Conservation (phyloP, 2,329 filamentous ascomycete species). For the Diaporthe destruens region DNA sequence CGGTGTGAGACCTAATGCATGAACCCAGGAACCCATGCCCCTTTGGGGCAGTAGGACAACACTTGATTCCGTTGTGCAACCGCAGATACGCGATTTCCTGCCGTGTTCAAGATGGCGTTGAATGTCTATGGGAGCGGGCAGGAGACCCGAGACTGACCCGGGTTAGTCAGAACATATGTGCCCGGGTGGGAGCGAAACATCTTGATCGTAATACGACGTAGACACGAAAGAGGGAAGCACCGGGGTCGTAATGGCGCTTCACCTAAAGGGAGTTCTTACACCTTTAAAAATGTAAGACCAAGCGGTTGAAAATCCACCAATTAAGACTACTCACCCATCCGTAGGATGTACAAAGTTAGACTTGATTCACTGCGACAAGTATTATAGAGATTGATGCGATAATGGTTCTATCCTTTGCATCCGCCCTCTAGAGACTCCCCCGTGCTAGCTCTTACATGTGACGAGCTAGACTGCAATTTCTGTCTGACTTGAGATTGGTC, state of each 20-base stretch:
- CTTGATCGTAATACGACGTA: neutral
- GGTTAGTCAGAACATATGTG: neutral
- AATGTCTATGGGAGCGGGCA: neutral
- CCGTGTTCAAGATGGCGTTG: neutral
- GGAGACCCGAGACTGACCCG: neutral
- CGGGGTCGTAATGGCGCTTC: neutral
- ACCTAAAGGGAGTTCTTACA: neutral
- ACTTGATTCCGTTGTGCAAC: neutral
- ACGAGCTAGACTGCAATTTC: neutral
- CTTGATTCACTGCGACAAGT: neutral
- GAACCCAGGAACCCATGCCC: neutral
- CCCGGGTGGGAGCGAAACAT: neutral
- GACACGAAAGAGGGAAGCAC: neutral
- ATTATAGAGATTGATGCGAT: neutral
- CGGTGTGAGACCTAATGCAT: slow-evolving; percentile 20
- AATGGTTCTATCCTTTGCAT: neutral
- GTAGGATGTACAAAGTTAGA: too few relatives aligned
- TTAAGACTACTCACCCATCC: neutral
- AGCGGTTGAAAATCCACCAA: neutral
- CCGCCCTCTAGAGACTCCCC: too few relatives aligned
- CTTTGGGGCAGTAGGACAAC: neutral
- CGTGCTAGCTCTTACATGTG: too few relatives aligned
- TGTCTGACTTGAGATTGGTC: neutral
- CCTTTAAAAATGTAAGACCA: neutral
- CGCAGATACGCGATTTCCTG: neutral